Base-by-base conservation (phyloP, 129 eudicot species). In the Oenanthe sinensis region DNA sequence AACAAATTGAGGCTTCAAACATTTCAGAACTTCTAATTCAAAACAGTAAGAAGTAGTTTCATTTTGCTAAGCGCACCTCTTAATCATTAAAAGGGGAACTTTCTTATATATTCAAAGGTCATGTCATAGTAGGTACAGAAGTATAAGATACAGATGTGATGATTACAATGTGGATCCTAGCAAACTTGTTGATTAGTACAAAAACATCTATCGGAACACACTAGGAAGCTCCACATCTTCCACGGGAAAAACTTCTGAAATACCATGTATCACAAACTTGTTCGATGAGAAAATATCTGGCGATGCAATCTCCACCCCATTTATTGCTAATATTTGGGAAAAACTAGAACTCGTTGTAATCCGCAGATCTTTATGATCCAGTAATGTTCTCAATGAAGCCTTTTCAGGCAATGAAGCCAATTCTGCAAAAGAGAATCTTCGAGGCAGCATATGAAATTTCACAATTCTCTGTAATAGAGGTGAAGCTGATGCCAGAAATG, bases 261-360 rank as follows among this genome's bases (percentile, higher is more conserved):
- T 86, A 47, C 92, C 94, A 77, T 91, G 94, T 12, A 91, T 84
- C 60, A 82, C 80, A 20, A 89, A 84, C 39, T 75, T 79, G 77
- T 80, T 71, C 7, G 89, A 84, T 24, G 75, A 40, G 33, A 81
- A 84, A 79, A 83, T 70, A 85, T 91, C 95, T 0, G 90, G 91
- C 15, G 82, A 80, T 6, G 82, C 83, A 65, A 91, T 80, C 78
- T 82, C 81, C 75, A 89, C 92, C 36, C 92, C 89, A 78, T 85
- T 80, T 15, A 91, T 75, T 22, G 77, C 84, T 80, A 91, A 28
- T 13, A 54, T 76, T 19, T 68, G 55, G 13, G 86, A 73, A 75
- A 76, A 15, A 70, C 77, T 79, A 3, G 82, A 75, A 43, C 78
- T 83, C 28, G 68, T 81, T 9, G 85, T 82, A 28, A 89, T 82